Evolutionary conservation across 148 eudicot genomes (phyloP), one percentile per base, ranked within the genome.

Genomic region (Dysphania ambrosioides): DNA sequence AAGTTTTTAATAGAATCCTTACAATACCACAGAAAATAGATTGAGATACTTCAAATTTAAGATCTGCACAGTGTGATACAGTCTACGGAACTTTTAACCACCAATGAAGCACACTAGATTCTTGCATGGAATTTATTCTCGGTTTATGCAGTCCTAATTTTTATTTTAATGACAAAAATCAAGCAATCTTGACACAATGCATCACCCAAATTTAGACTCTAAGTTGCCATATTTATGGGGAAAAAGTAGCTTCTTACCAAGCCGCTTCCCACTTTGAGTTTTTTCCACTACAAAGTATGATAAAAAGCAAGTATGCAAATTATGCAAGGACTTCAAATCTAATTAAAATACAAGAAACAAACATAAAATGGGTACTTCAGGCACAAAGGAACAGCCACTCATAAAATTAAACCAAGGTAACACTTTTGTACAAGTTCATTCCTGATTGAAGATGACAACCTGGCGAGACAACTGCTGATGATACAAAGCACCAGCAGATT

Each of bases 401-500:
- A 53, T 47, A 23, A 12, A 5, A 3, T 61, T 15, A 51, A 49
- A 27, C 40, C 2, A 49, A 70, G 3, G 30, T 63, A 30, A 35
- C 26, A 71, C 29, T 32, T 60, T 19, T 15, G 29, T 35, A 75
- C 2, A 31, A 56, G 24, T 15, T 55, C 19, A 60, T 21, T 7
- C 38, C 42, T 15, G 66, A 78, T 2, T 66, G 64, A 70, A 77
- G 76, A 72, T 36, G 66, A 79, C 73, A 81, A 94, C 98, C 98
- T 95, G 98, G 73, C 98, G 97, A 62, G 98, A 92, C 76, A 95
- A 82, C 71, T 95, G 97, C 75, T 95, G 98, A 79, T 95, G 98
- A 82, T 95, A 95, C 74, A 95, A 85, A 55, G 98, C 98, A 68
- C 98, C 98, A 21, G 98, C 98, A 51, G 98, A 87, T 81, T 92